Percentiles rank a stretch among this genome's conserved stretches.
Evolutionary conservation across 1,139 yeast genomes (phyloP).

Genomic region (Hanseniaspora sp.): DNA sequence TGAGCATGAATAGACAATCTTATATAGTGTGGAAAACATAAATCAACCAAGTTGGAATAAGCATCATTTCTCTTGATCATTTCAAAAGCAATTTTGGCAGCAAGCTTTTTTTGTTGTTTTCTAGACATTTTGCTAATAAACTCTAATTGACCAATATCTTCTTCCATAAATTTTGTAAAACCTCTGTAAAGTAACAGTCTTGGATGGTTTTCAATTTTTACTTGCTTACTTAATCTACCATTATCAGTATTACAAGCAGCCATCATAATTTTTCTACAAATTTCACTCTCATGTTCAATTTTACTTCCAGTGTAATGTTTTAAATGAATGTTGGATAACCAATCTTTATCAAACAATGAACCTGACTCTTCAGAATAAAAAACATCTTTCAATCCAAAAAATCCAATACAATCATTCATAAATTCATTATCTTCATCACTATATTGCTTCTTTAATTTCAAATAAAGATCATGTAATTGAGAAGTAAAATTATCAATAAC

Average conservation of each 20-base stretch:
- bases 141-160: conserved; percentile 40
- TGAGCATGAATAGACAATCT: conserved; percentile 55
- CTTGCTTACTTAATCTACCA: conserved; percentile 31
- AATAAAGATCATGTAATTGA: conserved; percentile 36
- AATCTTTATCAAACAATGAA: conserved; percentile 23
- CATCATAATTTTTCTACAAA: conserved; percentile 33
- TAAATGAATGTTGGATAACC: conserved; percentile 26
- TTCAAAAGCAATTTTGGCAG: conserved; percentile 47
- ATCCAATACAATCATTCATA: conserved; percentile 29
- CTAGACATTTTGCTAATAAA: conserved; percentile 34
- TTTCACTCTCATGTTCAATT: conserved; percentile 30
- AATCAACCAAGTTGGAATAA: conserved; percentile 50
- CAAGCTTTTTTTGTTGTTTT: conserved; percentile 41
- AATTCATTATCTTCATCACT: background rate
- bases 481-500: conserved; percentile 41
- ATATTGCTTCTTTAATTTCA: conserved; percentile 16
- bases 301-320: conserved; percentile 32
- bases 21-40: conserved; percentile 48
- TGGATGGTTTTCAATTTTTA: conserved; percentile 37
- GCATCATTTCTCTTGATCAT: conserved; percentile 59
- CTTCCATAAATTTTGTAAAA: conserved; percentile 48
- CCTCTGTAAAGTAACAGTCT: conserved; percentile 45
- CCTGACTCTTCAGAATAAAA: conserved; percentile 28
- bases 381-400: conserved; percentile 33
- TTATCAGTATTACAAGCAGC: conserved; percentile 36